Evolutionary conservation across 78 protist species (phyloP), one percentile per base, ranked within the genome.

Genomic region (Dictyostelium firmibasis): DNA sequence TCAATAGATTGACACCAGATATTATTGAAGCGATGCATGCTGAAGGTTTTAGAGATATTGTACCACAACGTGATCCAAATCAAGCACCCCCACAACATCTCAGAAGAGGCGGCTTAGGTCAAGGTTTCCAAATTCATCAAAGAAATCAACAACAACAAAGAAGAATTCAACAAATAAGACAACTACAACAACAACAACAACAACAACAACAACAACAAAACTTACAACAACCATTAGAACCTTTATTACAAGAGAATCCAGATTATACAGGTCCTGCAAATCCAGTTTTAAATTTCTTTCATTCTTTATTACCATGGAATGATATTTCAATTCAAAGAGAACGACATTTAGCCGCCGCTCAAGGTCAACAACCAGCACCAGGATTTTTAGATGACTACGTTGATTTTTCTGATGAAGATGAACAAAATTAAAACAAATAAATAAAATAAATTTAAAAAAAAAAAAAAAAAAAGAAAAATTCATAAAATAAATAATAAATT

Each of bases 371-470:
- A 89, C 64, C 72, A 43, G 83, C 79, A 27, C 57, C 74, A 50
- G 94, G 94, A 33, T 89, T 78, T 38, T 69, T 89, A 18, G 94
- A 89, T 81, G 87, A 89, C 23, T 89, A 89, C 41, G 87, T 89
- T 35, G 94, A 89, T 69, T 41, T 81, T 35, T 85, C 82, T 10
- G 94, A 81, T 23, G 94, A 81, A 25, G 94, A 89, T 3, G 79
- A 50, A 16, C 25, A 57, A 57, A 57, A 57, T 20, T 57, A 20
- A 57, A 57, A 44, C 16, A 57, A 57, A 14, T 20, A 50, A 50
- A 47, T 11, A 47, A 47, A 47, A 47, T 47, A 47, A 47, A 47
- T 47, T 11, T 47, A 47, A n/a, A n/a, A n/a, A n/a, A n/a, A n/a
- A n/a, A n/a, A n/a, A n/a, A n/a, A n/a, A n/a, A n/a, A n/a, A n/a